Base-by-base conservation (phyloP, 2,329 filamentous ascomycete species). In the Colletotrichum tamarilloi region DNA sequence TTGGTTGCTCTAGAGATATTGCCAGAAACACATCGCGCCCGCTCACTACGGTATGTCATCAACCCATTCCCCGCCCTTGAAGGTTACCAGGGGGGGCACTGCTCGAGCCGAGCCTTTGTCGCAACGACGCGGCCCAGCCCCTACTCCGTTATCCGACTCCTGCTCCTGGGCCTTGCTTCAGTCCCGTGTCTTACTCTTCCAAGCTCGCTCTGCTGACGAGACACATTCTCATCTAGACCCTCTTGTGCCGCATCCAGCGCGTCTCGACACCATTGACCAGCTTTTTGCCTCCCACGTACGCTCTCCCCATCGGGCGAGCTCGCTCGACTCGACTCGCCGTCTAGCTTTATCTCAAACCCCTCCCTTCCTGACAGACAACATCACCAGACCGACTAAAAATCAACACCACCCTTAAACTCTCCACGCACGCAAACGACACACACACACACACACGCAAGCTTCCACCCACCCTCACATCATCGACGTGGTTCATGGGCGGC, bases 1-100 rank as follows among this genome's bases (percentile, higher is more conserved):
- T 84, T 83, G 81, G 78, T 76, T 78, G 73, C 78, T 80, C 77
- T 77, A 82, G 78, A 79, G 76, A 79, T 81, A 81, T 79, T 73
- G 76, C 76, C 76, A 75, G 30, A 56, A 32, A 35, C 75, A 73
- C 75, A 74, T 77, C 76, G 78, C 80, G 76, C 78, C 77, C 82
- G 76, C 78, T 82, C 79, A 75, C 82, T 82, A 75, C 76, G 78
- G 79, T 83, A 80, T 77, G 78, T 76, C 77, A 76, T 67, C 24
- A 68, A 75, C 65, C 52, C 57, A 59, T 58, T 67, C 68, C 68
- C 72, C 62, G 72, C 67, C 67, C 62, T 49, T 66, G 62, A 35
- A 49, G 67, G 67, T 62, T 24, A 62, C 53, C 59, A 70, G 66
- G 58, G 66, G 66, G 46, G 59, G 30, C 38, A n/a, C 32, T 59